Conservation (phyloP, 2,329 filamentous ascomycete species). For the Scedosporium apiospermum region DNA sequence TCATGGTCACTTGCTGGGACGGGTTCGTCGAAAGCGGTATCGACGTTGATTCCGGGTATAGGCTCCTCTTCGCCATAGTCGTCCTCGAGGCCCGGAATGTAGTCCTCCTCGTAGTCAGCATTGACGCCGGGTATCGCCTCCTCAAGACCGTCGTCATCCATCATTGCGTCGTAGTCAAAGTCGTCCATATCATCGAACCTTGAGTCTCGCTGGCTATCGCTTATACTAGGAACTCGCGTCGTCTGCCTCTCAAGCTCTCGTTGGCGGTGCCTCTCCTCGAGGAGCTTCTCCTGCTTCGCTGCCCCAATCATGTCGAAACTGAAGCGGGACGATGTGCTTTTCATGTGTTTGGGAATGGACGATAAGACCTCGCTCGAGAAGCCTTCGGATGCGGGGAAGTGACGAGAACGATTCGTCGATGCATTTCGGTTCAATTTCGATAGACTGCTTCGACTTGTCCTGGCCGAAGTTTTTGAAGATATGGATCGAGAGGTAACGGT, state of each 20-base stretch:
- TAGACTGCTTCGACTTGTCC: background rate
- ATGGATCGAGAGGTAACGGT: background rate
- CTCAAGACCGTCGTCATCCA: conserved; percentile 56
- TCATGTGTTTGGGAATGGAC: conserved; percentile 54
- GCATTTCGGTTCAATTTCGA: background rate
- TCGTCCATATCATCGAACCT: conserved; percentile 55
- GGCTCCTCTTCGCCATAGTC: conserved; percentile 15
- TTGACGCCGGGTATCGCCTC: conserved; percentile 56
- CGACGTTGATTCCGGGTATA: conserved; percentile 10
- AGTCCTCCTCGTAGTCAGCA: conserved; percentile 34
- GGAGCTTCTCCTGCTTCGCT: conserved; percentile 55
- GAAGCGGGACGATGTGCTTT: conserved; percentile 69
- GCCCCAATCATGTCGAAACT: conserved; percentile 73
- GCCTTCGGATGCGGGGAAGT: conserved; percentile 39
- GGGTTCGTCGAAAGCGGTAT: conserved; percentile 12
- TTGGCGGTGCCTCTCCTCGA: conserved; percentile 65
- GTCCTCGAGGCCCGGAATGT: conserved; percentile 21
- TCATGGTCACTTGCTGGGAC: conserved; percentile 12
- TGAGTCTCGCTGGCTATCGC: conserved; percentile 30
- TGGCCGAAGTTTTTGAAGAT: background rate
- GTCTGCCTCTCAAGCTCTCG: conserved; percentile 53
- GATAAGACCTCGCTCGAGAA: conserved; percentile 36
- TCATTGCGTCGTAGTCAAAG: conserved; percentile 54
- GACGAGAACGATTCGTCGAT: conserved; percentile 34
- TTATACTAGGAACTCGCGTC: conserved; percentile 22